A percentile compares a stretch with the other conserved stretches of the same genome.
phyloP scores from a whole-genome alignment of 441 rosid species.

The Breynia disticha region DNA sequence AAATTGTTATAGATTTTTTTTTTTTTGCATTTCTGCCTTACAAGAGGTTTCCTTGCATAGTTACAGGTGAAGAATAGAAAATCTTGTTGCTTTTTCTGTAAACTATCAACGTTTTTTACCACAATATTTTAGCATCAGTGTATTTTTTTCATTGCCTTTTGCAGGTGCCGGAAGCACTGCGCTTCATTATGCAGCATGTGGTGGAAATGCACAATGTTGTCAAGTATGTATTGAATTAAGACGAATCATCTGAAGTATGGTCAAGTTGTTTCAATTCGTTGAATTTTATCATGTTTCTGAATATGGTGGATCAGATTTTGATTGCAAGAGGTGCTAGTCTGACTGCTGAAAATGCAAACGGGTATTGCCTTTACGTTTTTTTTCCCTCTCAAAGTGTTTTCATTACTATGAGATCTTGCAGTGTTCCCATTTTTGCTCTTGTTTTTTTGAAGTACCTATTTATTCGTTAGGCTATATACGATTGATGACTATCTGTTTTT shows the following conservation, averaged over 20 bases:
- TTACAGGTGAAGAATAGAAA: too few relatives aligned
- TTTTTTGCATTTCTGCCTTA: too few relatives aligned
- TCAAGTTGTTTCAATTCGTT: slow-evolving; percentile 5
- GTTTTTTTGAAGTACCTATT: too few relatives aligned
- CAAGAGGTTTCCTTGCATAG: too few relatives aligned
- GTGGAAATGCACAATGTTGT: slow-evolving; percentile 83
- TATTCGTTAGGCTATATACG: too few relatives aligned
- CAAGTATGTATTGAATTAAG: slow-evolving; percentile 41
- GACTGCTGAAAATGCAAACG: slow-evolving; percentile 58
- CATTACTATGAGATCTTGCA: too few relatives aligned
- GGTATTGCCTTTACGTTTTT: slow-evolving; percentile 35
- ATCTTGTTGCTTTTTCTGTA: too few relatives aligned
- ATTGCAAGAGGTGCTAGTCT: slow-evolving; percentile 69
- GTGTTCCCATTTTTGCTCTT: too few relatives aligned
- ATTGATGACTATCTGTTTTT: too few relatives aligned
- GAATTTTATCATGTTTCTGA: slow-evolving; percentile 10
- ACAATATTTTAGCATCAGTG: neutral
- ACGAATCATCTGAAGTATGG: slow-evolving; percentile 1
- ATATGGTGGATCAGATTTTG: slow-evolving; percentile 50
- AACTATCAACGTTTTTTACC: too few relatives aligned
- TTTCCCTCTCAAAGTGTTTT: neutral
- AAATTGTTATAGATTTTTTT: too few relatives aligned
- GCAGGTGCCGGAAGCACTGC: slow-evolving; percentile 89
- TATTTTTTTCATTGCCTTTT: slow-evolving; percentile 8
- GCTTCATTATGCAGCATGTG: slow-evolving; percentile 96